Evolutionary conservation across 1,139 yeast genomes (phyloP).

Genomic region (Yarrowia galli): DNA sequence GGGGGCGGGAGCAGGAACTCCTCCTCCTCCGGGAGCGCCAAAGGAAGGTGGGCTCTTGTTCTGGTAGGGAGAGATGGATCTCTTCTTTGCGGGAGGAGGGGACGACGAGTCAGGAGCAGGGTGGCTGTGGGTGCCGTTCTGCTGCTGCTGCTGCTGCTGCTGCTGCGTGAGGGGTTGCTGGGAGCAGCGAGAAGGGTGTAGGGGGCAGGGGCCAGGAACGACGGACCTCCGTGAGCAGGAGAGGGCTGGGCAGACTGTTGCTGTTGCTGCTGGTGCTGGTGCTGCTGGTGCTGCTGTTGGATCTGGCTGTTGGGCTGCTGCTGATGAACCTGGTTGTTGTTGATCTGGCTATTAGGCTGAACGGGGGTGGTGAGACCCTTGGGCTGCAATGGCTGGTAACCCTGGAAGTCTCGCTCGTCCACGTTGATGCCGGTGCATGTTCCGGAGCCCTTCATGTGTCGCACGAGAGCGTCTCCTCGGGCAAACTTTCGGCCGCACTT

Average conservation of each 20-base stretch:
- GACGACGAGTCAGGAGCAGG: slow-evolving; percentile 16
- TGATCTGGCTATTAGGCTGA: slow-evolving; percentile 12
- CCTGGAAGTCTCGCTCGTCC: slow-evolving; percentile 36
- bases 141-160: background rate
- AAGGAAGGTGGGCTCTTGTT: slow-evolving; percentile 33
- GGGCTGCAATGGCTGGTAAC: slow-evolving; percentile 39
- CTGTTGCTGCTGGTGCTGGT: background rate
- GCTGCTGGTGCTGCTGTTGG: background rate
- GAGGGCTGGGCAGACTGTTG: background rate
- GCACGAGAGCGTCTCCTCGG: slow-evolving; percentile 74
- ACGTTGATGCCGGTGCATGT: slow-evolving; percentile 45
- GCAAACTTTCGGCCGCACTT: slow-evolving; percentile 74
- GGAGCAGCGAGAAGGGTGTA: background rate
- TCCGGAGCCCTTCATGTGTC: slow-evolving; percentile 60
- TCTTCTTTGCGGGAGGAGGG: slow-evolving; percentile 27
- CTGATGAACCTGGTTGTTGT: slow-evolving; percentile 19
- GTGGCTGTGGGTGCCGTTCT: background rate
- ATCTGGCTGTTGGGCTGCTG: background rate
- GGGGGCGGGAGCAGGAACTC: background rate
- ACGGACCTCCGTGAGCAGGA: background rate
- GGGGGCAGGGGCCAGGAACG: slow-evolving; percentile 29
- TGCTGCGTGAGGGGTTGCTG: background rate
- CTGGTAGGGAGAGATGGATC: slow-evolving; percentile 39
- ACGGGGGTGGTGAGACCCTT: slow-evolving; percentile 23
- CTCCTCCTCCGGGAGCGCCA: slow-evolving; percentile 31